A percentile compares a stretch with the other conserved stretches of the same genome.
Conservation (phyloP, 331 rosid species). For the Pyracantha coccinea region DNA sequence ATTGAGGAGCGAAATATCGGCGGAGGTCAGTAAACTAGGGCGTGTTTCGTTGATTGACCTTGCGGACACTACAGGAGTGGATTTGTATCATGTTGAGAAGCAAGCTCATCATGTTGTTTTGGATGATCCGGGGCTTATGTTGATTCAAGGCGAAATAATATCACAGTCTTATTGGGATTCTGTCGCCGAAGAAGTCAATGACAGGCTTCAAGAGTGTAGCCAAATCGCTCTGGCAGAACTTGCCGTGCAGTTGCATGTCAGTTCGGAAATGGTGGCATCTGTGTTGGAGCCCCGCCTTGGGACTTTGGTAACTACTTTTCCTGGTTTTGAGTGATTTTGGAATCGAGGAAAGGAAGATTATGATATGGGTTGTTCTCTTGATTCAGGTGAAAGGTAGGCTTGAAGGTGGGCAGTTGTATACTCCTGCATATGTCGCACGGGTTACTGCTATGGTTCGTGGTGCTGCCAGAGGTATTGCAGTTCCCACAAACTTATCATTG, state of each 20-base stretch:
- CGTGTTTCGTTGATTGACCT: conserved; percentile 48
- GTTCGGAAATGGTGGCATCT: conserved; percentile 67
- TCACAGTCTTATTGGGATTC: conserved; percentile 88
- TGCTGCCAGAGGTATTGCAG: conserved; percentile 70
- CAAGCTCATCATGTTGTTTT: conserved; percentile 50
- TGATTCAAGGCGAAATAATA: conserved; percentile 82
- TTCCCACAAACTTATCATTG: conserved; percentile 68
- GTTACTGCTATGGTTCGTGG: conserved; percentile 94
- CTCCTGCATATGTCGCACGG: conserved; percentile 93
- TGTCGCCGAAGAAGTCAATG: conserved; percentile 76
- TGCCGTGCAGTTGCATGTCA: conserved; percentile 72
- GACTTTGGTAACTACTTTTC: conserved; percentile 42
- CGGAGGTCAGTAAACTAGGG: conserved; percentile 39
- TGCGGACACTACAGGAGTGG: conserved; percentile 39
- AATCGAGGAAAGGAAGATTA: neutral
- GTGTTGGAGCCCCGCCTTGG: conserved; percentile 87
- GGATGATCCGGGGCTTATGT: conserved; percentile 54
- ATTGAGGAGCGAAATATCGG: conserved; percentile 36
- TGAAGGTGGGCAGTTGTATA: conserved; percentile 95
- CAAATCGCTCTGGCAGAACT: conserved; percentile 89
- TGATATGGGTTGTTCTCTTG: conserved; percentile 8
- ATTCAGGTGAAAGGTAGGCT: conserved; percentile 94
- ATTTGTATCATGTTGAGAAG: conserved; percentile 33
- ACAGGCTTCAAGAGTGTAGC: conserved; percentile 96
- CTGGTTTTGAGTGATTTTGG: conserved; percentile 11